Percentiles rank a stretch among this genome's conserved stretches.
phyloP scores from a whole-genome alignment of 2,329 filamentous ascomycete species.

The Trichoderma afroharzianum region DNA sequence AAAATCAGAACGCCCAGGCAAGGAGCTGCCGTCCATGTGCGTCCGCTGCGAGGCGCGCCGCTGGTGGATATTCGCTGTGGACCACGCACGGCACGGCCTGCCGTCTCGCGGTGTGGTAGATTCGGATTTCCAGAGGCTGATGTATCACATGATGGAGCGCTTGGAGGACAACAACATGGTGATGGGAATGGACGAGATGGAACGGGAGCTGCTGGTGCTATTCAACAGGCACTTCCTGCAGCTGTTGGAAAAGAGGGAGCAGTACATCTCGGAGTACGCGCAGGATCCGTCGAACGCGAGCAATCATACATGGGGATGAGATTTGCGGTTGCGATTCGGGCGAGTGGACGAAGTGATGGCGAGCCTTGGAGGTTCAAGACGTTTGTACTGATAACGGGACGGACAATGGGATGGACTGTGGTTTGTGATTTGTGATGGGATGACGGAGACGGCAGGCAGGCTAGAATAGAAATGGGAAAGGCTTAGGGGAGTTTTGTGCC shows the following conservation, averaged over 20 bases:
- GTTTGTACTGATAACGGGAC: not conserved
- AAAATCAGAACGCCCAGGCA: not conserved
- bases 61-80: conserved; percentile 8
- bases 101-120: conserved; percentile 6
- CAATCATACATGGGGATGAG: not conserved
- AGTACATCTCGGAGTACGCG: not conserved
- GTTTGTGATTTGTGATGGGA: not conserved
- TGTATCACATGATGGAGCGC: conserved; percentile 18
- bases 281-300: not conserved
- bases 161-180: conserved; percentile 7
- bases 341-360: not conserved
- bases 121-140: conserved; percentile 19
- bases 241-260: conserved; percentile 4
- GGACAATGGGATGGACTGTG: not conserved
- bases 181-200: not conserved
- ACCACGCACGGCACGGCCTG: not conserved
- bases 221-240: conserved; percentile 15
- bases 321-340: not conserved
- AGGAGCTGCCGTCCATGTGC: conserved; percentile 2
- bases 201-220: not conserved
- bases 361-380: not conserved
- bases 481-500: not conserved
- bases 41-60: conserved; percentile 16
- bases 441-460: not conserved
- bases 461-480: not conserved